Evolutionary conservation across 352 stramenopile species (phyloP).

Genomic region (Globisporangium canariense): DNA sequence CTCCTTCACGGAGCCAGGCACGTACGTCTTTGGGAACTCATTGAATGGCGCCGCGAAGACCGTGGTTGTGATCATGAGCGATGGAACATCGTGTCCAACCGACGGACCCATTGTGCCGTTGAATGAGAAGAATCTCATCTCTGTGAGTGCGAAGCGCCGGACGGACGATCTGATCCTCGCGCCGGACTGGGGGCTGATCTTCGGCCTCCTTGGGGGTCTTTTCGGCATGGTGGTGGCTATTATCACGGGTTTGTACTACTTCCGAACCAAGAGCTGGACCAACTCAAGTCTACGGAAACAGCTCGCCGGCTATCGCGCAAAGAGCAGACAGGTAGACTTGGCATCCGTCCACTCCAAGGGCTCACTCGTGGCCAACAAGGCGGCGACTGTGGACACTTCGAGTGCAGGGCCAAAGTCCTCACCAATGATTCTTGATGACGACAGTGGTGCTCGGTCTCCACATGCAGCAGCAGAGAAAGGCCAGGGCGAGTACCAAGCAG

Average conservation of each 20-base stretch:
- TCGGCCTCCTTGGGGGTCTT: conserved; percentile 68
- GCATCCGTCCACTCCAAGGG: conserved; percentile 68
- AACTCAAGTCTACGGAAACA: conserved; percentile 31
- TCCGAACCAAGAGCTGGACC: conserved; percentile 80
- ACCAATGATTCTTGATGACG: conserved; percentile 6
- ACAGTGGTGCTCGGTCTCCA: background rate
- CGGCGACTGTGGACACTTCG: background rate
- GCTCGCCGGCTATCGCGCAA: conserved; percentile 39
- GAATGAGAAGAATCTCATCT: conserved; percentile 85
- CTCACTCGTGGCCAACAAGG: conserved; percentile 45
- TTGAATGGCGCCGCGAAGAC: conserved; percentile 60
- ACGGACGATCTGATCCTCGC: conserved; percentile 82
- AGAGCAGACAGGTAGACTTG: conserved; percentile 57
- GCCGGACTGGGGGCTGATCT: conserved; percentile 87
- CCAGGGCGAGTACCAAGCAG: conserved; percentile 33
- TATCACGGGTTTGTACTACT: conserved; percentile 80
- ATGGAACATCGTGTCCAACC: conserved; percentile 66
- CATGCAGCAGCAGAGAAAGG: background rate
- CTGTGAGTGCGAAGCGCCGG: conserved; percentile 71
- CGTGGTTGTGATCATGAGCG: conserved; percentile 83
- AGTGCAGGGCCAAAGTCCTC: background rate
- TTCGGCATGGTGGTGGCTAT: conserved; percentile 71
- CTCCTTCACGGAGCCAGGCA: conserved; percentile 79
- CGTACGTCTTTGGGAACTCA: conserved; percentile 89
- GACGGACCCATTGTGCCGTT: conserved; percentile 81